These are phyloP conservation scores for Fistulinella prunicolor DNA, from an alignment of 768 basidiomycete species.

Conservation along the genomic window DNA sequence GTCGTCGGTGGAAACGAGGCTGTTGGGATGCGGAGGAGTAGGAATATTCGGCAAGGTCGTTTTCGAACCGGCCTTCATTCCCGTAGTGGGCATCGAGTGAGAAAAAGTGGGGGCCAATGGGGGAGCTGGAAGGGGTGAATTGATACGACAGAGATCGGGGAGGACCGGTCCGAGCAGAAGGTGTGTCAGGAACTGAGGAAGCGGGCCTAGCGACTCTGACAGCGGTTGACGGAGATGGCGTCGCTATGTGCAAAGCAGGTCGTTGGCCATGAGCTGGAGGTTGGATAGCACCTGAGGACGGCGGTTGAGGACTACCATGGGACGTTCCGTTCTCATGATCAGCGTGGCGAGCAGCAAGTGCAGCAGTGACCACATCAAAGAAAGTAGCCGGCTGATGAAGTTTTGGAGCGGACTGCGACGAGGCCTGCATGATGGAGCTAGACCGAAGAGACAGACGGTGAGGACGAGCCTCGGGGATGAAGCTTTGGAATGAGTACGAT, in stretches of 20 bases:
- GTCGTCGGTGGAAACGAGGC: slow-evolving; percentile 19
- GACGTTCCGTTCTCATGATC: background rate
- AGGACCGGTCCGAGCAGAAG: slow-evolving; percentile 67
- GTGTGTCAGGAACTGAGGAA: slow-evolving; percentile 37
- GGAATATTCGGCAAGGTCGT: slow-evolving; percentile 34
- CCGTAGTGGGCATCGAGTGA: slow-evolving; percentile 27
- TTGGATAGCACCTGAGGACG: too few species aligned
- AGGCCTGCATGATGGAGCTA: too few species aligned
- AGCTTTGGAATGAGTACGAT: too few species aligned
- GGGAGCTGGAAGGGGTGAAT: slow-evolving; percentile 50
- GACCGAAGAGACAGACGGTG: too few species aligned
- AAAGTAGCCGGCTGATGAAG: slow-evolving; percentile 3
- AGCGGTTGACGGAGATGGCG: slow-evolving; percentile 5
- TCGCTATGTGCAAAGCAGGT: slow-evolving; percentile 14
- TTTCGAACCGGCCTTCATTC: slow-evolving; percentile 26
- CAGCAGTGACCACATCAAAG: slow-evolving; percentile 6
- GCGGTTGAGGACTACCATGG: too few species aligned
- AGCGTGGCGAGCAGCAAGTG: slow-evolving; percentile 1
- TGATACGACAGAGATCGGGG: slow-evolving; percentile 70
- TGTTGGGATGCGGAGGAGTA: slow-evolving; percentile 29
- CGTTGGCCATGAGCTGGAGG: slow-evolving; percentile 7
- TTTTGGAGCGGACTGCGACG: too few species aligned
- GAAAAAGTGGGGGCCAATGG: slow-evolving; percentile 27
- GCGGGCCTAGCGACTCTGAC: slow-evolving; percentile 6
- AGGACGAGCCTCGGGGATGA: too few species aligned